Conservation (phyloP, 148 eudicot species). For the Nepenthes gracilis region DNA sequence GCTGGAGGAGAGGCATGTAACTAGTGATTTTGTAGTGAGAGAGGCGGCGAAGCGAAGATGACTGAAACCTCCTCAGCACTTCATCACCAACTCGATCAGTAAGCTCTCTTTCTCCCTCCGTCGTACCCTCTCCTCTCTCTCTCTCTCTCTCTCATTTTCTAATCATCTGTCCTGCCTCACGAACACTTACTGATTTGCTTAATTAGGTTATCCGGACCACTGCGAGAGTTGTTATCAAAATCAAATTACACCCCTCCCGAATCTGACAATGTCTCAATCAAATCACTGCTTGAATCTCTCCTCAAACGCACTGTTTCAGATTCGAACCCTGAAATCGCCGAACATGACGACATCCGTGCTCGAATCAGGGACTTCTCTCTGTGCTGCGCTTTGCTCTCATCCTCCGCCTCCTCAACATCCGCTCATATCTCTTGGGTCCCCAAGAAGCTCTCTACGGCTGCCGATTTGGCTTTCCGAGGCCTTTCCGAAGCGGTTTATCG, state of each 20-base stretch:
- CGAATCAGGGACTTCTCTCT: conserved; percentile 42
- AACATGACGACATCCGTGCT: conserved; percentile 8
- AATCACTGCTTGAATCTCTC: conserved; percentile 55
- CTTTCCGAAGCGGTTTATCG: conserved; percentile 25
- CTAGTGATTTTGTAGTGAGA: no score
- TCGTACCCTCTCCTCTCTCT: conserved; percentile 1
- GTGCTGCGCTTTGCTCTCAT: conserved; percentile 53
- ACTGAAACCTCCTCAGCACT: background rate
- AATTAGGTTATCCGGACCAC: conserved; percentile 49
- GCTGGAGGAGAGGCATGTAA: no score
- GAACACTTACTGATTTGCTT: background rate
- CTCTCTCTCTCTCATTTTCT: background rate
- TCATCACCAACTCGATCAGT: conserved; percentile 30
- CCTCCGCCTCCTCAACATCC: conserved; percentile 31
- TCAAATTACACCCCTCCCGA: conserved; percentile 51
- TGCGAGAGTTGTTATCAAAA: conserved; percentile 30
- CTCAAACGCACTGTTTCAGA: conserved; percentile 17
- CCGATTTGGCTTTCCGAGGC: conserved; percentile 37
- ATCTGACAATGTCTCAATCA: conserved; percentile 43
- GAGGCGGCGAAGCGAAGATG: no score
- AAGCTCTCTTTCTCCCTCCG: conserved; percentile 11
- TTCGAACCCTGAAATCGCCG: conserved; percentile 8
- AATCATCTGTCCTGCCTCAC: background rate
- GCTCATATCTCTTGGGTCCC: conserved; percentile 59
- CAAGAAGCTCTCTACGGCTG: conserved; percentile 23